Evolutionary conservation across 805 yeast genomes (phyloP), one percentile per base, ranked within the genome.

Genomic region (Candida ortonii): DNA sequence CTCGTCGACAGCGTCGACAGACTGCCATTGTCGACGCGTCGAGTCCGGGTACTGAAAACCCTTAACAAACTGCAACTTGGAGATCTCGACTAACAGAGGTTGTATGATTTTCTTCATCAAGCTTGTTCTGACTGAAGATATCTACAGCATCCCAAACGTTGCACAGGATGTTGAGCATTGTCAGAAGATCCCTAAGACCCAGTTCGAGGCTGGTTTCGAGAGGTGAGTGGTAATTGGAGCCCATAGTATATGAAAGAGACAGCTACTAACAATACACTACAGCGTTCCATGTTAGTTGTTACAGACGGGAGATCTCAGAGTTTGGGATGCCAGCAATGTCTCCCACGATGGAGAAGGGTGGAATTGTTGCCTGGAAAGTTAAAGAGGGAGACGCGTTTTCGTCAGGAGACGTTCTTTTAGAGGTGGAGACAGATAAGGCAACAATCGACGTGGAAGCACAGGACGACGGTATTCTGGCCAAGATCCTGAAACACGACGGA

Each of bases 311-410:
- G 3, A 77, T 73, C 4, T 54, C 65, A 14, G 61, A 67, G 22
- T 87, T 86, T 65, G 79, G 70, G 34, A 90, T 90, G 97, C 98
- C 98, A 4, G 97, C 98, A 16, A 86, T 90, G 96, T 89, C 97
- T 5, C 98, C 98, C 26, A 90, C 98, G 6, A 90, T 90, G 98
- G 87, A 88, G 19, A 85, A 80, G 56, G 98, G 98, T 25, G 96
- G 95, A 5, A 74, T 90, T 45, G 85, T 87, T 9, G 71, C 78
- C 35, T 90, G 98, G 98, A 84, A 86, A 57, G 70, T 80, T 52
- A 80, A 88, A 59, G 81, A 73, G 31, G 86, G 86, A 18, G 93
- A 85, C 4, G 36, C 68, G 4, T 90, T 83, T 62, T 54, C 67
- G 20, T 73, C 94, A 6, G 98, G 98, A 15, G 97, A 93, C 48